Evolutionary conservation across 2,329 filamentous ascomycete genomes (phyloP).

Genomic region (Penicillium sp.): DNA sequence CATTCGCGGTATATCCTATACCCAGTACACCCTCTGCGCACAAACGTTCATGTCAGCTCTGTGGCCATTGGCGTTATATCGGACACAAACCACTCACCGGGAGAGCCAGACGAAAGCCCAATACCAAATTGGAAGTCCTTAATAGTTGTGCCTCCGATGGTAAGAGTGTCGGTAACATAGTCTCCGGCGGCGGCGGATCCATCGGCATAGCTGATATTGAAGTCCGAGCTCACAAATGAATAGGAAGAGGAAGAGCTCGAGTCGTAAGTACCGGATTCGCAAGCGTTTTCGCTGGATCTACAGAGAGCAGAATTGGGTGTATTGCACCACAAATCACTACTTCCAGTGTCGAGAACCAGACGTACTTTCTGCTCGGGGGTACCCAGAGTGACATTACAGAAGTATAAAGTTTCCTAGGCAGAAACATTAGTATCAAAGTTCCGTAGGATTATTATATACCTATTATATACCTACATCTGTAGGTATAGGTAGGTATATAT

Average conservation of each 20-base stretch:
- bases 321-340: slow-evolving; percentile 63
- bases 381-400: slow-evolving; percentile 56
- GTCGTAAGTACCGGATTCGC: slow-evolving; percentile 53
- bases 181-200: slow-evolving; percentile 73
- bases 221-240: slow-evolving; percentile 66
- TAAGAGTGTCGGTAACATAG: slow-evolving; percentile 73
- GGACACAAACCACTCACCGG: slow-evolving; percentile 28
- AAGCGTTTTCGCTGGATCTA: slow-evolving; percentile 38
- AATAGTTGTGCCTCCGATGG: slow-evolving; percentile 50
- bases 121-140: slow-evolving; percentile 58
- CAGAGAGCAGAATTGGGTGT: slow-evolving; percentile 51
- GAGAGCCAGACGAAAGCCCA: slow-evolving; percentile 54
- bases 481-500: no score
- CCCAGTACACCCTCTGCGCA: slow-evolving; percentile 71
- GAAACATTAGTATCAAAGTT: not conserved
- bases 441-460: not conserved
- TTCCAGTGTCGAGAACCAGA: slow-evolving; percentile 61
- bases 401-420: slow-evolving; percentile 55
- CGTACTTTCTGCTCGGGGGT: slow-evolving; percentile 56
- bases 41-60: not conserved
- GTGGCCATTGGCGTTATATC: not conserved
- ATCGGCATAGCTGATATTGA: slow-evolving; percentile 87
- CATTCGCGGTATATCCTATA: slow-evolving; percentile 77
- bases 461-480: no score
- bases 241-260: slow-evolving; percentile 69